phyloP scores from a whole-genome alignment of 768 basidiomycete species.

The Leccinum uliginosum region DNA sequence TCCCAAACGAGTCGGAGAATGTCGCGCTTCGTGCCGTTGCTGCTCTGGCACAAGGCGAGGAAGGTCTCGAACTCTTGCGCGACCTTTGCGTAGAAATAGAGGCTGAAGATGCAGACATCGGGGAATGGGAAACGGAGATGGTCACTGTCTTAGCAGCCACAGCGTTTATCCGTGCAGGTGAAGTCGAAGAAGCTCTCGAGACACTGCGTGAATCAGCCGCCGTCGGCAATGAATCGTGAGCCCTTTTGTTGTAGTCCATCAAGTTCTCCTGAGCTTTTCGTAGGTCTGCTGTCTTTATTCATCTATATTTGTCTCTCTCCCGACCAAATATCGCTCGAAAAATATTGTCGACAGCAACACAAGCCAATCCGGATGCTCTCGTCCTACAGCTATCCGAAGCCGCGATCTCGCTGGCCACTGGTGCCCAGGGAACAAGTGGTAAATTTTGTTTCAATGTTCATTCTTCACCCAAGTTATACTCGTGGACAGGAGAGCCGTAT shows the following conservation, averaged over 20 bases:
- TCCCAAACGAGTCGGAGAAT: conserved; percentile 57
- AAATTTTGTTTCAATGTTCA: conserved; percentile 26
- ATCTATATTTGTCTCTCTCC: conserved; percentile 88
- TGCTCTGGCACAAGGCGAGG: conserved; percentile 61
- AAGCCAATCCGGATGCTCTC: conserved; percentile 85
- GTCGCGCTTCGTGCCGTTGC: conserved; percentile 66
- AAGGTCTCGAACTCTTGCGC: conserved; percentile 75
- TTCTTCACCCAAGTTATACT: background rate
- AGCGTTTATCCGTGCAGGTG: conserved; percentile 78
- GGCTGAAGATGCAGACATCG: conserved; percentile 60
- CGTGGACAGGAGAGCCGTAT: conserved; percentile 28
- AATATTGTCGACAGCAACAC: conserved; percentile 78
- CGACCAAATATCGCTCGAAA: conserved; percentile 84
- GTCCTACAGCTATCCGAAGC: conserved; percentile 89
- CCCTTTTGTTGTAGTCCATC: background rate
- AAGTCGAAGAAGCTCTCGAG: conserved; percentile 90
- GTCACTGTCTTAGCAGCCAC: conserved; percentile 83
- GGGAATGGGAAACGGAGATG: conserved; percentile 63
- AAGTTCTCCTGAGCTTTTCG: background rate
- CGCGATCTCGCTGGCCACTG: conserved; percentile 68
- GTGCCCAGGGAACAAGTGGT: conserved; percentile 57
- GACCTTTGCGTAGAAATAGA: conserved; percentile 87
- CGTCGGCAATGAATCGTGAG: conserved; percentile 85
- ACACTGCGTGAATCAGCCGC: conserved; percentile 69
- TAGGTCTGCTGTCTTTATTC: conserved; percentile 78